Base-by-base conservation (phyloP, 306 rosid species). In the Prunus persica region DNA sequence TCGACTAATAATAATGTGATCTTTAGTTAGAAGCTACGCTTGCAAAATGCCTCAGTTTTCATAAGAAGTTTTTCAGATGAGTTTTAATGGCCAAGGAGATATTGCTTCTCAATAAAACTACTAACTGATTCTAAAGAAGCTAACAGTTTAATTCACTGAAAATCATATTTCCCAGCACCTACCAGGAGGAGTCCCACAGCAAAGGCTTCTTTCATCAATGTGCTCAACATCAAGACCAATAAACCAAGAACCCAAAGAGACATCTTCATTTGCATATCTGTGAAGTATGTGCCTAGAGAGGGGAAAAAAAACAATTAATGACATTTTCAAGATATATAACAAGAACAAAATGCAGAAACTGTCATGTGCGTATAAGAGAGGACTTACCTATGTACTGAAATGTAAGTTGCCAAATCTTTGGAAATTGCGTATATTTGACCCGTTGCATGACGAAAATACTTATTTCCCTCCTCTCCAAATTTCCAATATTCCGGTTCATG, bases 401-500 rank as follows among this genome's bases (percentile, higher is more conserved):
- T 85, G 82, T 87, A 87, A 15, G 88, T 87, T 11, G 88, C 91
- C 82, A 87, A 80, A 82, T 87, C 91, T 80, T 84, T 87, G 68
- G 91, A 82, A 70, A 87, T 57, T 8, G 76, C 88, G 61, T 87
- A 87, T 20, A 87, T 84, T 73, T 87, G 91, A 30, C 91, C 91
- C 15, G 91, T 85, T 52, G 91, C 91, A 78, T 85, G 89, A 68
- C 91, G 76, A 72, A 87, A 87, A 63, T 87, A 87, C 80, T 85
- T 87, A 56, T 85, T 87, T 82, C 91, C 91, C 54, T 85, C 87
- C 78, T 87, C 91, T 34, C 91, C 89, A 41, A 87, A 87, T 73
- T 87, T 87, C 91, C 91, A 87, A 73, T 85, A 87, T 75, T 87
- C 91, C 15, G 91, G 91, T 66, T 87, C 91, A 18, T 83, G 91